Conservation (phyloP, 1,139 yeast species). For the Ogataea hybrid region DNA sequence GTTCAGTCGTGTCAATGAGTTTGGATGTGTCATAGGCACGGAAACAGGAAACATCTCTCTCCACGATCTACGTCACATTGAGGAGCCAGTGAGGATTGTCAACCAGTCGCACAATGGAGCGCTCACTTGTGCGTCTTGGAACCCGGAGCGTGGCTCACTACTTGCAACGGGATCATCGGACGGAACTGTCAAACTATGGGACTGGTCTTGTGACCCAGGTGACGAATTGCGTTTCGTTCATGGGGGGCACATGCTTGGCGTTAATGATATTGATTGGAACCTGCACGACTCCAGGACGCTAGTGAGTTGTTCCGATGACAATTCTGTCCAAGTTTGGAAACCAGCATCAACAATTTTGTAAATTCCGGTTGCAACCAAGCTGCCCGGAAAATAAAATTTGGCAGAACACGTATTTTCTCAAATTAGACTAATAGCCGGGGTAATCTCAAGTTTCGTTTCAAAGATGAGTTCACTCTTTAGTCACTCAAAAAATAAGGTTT, state of each 20-base stretch:
- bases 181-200: conserved; percentile 69
- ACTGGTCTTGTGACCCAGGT: conserved; percentile 36
- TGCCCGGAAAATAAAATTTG: not conserved
- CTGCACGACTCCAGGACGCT: conserved; percentile 74
- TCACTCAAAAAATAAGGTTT: conserved; percentile 1
- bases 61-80: conserved; percentile 66
- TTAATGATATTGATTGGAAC: conserved; percentile 88
- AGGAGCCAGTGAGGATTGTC: conserved; percentile 31
- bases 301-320: conserved; percentile 86
- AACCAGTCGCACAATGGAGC: conserved; percentile 54
- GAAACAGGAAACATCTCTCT: conserved; percentile 54
- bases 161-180: conserved; percentile 76
- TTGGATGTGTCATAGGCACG: conserved; percentile 69
- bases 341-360: conserved; percentile 38
- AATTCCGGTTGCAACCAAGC: not conserved
- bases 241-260: conserved; percentile 88
- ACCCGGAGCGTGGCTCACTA: conserved; percentile 56
- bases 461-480: conserved; percentile 7
- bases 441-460: not conserved
- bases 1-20: conserved; percentile 56
- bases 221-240: conserved; percentile 59
- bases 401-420: conserved; percentile 5
- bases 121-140: conserved; percentile 77
- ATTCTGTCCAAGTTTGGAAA: conserved; percentile 83
- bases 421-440: not conserved